Conservation (phyloP, 805 yeast genomes). For the Saturnispora gosingensis region DNA sequence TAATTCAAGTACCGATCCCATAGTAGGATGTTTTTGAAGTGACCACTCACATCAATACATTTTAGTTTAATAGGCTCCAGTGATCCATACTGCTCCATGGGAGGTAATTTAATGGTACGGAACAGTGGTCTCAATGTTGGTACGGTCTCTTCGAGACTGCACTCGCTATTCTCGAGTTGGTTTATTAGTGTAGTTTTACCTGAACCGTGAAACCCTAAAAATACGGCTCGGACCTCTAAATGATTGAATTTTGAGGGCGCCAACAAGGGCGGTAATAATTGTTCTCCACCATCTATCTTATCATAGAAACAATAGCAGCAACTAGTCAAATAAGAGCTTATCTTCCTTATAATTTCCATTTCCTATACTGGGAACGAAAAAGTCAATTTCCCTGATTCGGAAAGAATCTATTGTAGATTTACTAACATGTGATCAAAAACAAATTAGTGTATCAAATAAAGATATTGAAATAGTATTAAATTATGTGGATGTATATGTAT, state of each 20-base stretch:
- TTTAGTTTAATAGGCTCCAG: conserved; percentile 8
- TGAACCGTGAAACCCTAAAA: conserved; percentile 25
- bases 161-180: conserved; percentile 6
- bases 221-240: conserved; percentile 18
- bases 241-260: neutral
- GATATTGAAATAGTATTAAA: neutral
- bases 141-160: neutral
- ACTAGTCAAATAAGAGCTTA: conserved; percentile 4
- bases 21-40: conserved; percentile 16
- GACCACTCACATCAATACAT: conserved; percentile 27
- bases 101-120: neutral
- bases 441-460: neutral
- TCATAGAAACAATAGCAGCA: neutral
- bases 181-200: conserved; percentile 17
- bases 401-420: neutral
- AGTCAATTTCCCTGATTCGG: neutral
- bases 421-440: neutral
- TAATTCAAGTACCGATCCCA: conserved; percentile 17
- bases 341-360: neutral
- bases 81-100: neutral
- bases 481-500: neutral
- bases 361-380: neutral
- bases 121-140: conserved; percentile 21
- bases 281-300: neutral
- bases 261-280: neutral